A percentile compares a stretch with the other conserved stretches of the same genome.
Evolutionary conservation across 2,329 filamentous ascomycete genomes (phyloP).

Genomic region (Fusarium sp.): DNA sequence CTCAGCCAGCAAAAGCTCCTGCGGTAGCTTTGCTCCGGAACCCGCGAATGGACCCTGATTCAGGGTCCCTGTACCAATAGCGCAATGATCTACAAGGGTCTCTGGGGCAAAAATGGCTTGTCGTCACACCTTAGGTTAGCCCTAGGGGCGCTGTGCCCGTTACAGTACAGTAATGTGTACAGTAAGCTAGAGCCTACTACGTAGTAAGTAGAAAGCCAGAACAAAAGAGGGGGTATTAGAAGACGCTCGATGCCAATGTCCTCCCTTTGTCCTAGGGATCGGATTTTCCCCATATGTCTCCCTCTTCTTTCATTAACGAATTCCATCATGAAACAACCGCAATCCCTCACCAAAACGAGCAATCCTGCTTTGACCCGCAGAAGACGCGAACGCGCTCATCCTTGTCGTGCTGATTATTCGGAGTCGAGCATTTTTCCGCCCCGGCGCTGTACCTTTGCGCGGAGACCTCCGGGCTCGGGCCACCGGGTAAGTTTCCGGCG

Average conservation of each 20-base stretch:
- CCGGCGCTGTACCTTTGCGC: conserved; percentile 12
- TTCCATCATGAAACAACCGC: conserved; percentile 12
- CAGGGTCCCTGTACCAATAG: conserved; percentile 24
- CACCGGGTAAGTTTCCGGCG: conserved; percentile 12
- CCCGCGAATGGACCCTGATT: conserved; percentile 28
- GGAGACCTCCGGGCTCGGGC: not conserved
- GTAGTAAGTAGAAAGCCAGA: not conserved
- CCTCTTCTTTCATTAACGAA: not conserved
- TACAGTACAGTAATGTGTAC: not conserved
- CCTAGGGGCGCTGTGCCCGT: not conserved
- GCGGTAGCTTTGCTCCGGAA: conserved; percentile 19
- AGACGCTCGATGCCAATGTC: conserved; percentile 8
- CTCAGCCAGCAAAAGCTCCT: not conserved
- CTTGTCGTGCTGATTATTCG: not conserved
- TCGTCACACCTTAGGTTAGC: conserved; percentile 4
- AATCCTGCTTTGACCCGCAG: conserved; percentile 5
- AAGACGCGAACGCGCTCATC: conserved; percentile 12
- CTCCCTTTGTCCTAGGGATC: conserved; percentile 13
- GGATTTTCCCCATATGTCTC: not conserved
- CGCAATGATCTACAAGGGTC: conserved; percentile 23
- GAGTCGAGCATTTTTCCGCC: conserved; percentile 27
- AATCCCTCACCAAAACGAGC: conserved; percentile 7
- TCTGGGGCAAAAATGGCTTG: not conserved
- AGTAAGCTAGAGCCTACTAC: not conserved
- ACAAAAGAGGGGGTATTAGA: conserved; percentile 25